Conservation (phyloP, 2,329 filamentous ascomycete species). For the Nakataea oryzae region DNA sequence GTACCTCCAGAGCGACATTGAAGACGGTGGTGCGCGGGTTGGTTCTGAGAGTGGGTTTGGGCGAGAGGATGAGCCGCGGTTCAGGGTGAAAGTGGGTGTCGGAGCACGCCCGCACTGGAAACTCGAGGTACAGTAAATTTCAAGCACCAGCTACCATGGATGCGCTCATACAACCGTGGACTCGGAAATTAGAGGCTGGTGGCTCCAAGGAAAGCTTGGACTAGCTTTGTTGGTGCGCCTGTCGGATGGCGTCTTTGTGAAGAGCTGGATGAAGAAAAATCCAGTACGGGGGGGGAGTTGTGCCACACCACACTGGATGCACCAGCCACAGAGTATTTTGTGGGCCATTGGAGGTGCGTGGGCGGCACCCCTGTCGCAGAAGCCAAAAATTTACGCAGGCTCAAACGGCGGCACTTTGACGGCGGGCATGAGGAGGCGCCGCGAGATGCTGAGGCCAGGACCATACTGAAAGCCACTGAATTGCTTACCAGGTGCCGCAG, state of each 20-base stretch:
- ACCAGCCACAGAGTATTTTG: not conserved
- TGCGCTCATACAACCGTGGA: not conserved
- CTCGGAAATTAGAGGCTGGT: not conserved
- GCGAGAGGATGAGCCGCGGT: too few relatives aligned
- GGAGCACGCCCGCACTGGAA: too few relatives aligned
- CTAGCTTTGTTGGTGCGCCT: too few relatives aligned
- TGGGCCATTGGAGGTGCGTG: not conserved
- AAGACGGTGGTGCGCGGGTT: too few relatives aligned
- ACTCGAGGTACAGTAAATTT: too few relatives aligned
- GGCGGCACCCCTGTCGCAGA: not conserved
- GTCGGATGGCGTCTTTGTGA: too few relatives aligned
- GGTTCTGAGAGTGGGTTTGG: too few relatives aligned
- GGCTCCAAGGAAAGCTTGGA: not conserved
- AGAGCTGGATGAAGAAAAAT: too few relatives aligned
- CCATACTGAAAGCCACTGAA: not conserved
- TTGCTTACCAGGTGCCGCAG: not conserved
- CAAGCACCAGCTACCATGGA: not conserved
- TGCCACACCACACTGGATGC: not conserved
- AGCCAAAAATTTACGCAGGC: constrained; percentile 1
- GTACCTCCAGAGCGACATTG: not conserved
- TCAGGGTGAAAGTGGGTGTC: too few relatives aligned
- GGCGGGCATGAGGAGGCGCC: not conserved
- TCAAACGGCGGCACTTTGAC: not conserved
- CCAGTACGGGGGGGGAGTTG: too few relatives aligned
- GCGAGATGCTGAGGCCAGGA: not conserved